These are phyloP conservation scores for Claviceps sp. DNA, from an alignment of 2,329 filamentous ascomycete genomes.

Conservation along the genomic window DNA sequence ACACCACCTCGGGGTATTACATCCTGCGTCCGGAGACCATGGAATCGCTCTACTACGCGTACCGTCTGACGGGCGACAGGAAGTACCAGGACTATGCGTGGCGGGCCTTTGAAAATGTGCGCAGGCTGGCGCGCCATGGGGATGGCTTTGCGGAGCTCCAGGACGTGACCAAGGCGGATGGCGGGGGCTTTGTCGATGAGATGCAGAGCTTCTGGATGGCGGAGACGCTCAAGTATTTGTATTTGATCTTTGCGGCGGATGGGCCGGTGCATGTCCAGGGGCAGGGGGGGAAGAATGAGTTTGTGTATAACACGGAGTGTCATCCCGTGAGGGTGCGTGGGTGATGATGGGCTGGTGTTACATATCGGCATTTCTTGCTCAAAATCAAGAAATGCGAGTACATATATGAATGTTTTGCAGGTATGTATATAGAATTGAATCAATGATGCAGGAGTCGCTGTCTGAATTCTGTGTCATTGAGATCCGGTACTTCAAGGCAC, in stretches of 20 bases:
- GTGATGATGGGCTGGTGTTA: neutral
- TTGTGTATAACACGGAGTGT: slow-evolving; percentile 37
- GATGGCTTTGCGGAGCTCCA: slow-evolving; percentile 54
- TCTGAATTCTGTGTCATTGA: too few relatives aligned
- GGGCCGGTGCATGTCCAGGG: slow-evolving; percentile 40
- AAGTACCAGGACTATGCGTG: slow-evolving; percentile 79
- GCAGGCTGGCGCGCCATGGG: slow-evolving; percentile 45
- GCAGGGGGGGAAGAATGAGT: slow-evolving; percentile 31
- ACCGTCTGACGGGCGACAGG: slow-evolving; percentile 58
- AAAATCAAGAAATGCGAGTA: neutral
- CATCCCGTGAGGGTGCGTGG: slow-evolving; percentile 24
- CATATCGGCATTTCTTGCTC: too few relatives aligned
- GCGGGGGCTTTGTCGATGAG: slow-evolving; percentile 51
- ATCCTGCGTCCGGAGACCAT: slow-evolving; percentile 68
- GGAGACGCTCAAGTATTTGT: slow-evolving; percentile 76
- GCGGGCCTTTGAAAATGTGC: slow-evolving; percentile 61
- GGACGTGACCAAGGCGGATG: slow-evolving; percentile 50
- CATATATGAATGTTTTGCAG: neutral
- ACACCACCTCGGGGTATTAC: slow-evolving; percentile 48
- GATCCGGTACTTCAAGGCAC: too few relatives aligned
- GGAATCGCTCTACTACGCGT: slow-evolving; percentile 79
- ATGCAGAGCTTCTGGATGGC: slow-evolving; percentile 85
- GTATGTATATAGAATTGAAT: too few relatives aligned
- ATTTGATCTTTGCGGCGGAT: slow-evolving; percentile 55
- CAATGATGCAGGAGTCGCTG: too few relatives aligned